Conservation (phyloP, 2,329 filamentous ascomycete species). For the Balansia obtecta region DNA sequence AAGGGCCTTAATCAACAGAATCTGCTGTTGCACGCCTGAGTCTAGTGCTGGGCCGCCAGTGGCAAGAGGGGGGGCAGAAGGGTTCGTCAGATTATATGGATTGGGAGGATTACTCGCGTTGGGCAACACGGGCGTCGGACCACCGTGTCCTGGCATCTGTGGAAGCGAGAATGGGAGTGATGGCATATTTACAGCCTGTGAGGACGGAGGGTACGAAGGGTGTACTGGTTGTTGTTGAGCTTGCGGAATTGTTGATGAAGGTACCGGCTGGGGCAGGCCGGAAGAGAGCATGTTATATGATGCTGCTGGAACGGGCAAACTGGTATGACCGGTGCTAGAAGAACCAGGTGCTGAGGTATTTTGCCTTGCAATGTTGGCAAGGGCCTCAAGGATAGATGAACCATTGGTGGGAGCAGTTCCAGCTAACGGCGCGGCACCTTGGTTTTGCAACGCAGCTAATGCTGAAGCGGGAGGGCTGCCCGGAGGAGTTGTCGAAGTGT, state of each 20-base stretch:
- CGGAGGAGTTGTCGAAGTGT: conserved; percentile 58
- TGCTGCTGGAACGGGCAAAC: conserved; percentile 28
- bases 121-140: conserved; percentile 16
- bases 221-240: conserved; percentile 16
- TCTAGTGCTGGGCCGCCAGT: conserved; percentile 28
- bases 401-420: conserved; percentile 31
- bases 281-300: conserved; percentile 26
- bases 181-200: conserved; percentile 48
- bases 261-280: conserved; percentile 19
- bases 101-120: conserved; percentile 13
- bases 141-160: conserved; percentile 24
- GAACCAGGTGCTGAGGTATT: conserved; percentile 35
- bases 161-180: conserved; percentile 30
- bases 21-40: conserved; percentile 53
- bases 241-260: conserved; percentile 17
- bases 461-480: conserved; percentile 43
- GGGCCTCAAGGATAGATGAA: conserved; percentile 60
- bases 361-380: conserved; percentile 71
- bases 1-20: conserved; percentile 63
- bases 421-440: conserved; percentile 20
- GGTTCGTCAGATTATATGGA: conserved; percentile 20
- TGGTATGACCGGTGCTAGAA: conserved; percentile 26
- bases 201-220: conserved; percentile 27
- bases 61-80: conserved; percentile 20
- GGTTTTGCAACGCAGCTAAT: conserved; percentile 25